Percentiles rank a stretch among this genome's conserved stretches.
phyloP scores from a whole-genome alignment of 2,329 filamentous ascomycete genomes.

The Penicillium crustosum region DNA sequence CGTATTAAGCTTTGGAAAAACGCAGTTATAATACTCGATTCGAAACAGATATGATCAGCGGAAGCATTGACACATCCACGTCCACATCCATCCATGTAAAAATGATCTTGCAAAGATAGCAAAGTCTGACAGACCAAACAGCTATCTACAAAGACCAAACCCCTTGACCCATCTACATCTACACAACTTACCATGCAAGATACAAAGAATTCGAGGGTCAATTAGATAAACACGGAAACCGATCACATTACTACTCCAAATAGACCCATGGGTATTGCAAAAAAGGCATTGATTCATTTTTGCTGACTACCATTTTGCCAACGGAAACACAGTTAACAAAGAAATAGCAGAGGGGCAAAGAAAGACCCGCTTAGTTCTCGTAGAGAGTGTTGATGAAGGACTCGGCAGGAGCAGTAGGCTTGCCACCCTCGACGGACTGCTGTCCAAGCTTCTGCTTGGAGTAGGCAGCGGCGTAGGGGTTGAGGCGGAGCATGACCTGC shows the following conservation, averaged over 20 bases:
- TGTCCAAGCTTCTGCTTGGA: conserved; percentile 80
- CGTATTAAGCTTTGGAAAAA: background rate
- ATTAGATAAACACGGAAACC: conserved; percentile 22
- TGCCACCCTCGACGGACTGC: conserved; percentile 62
- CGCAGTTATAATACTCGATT: too few species aligned
- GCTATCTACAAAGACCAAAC: background rate
- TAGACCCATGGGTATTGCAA: conserved; percentile 30
- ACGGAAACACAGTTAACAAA: conserved; percentile 21
- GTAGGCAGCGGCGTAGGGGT: conserved; percentile 94
- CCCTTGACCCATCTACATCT: conserved; percentile 5
- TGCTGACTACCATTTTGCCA: conserved; percentile 29
- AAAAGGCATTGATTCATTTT: conserved; percentile 33
- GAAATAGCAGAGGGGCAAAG: conserved; percentile 19
- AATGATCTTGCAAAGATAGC: background rate
- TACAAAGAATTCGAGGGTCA: conserved; percentile 9
- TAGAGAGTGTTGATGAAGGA: conserved; percentile 54
- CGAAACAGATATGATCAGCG: background rate
- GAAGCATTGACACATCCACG: background rate
- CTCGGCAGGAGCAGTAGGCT: conserved; percentile 58
- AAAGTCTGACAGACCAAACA: background rate
- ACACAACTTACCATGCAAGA: conserved; percentile 14
- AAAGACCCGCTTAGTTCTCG: conserved; percentile 48
- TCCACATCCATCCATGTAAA: background rate
- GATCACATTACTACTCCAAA: conserved; percentile 32
- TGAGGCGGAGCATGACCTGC: conserved; percentile 97